These are phyloP conservation scores for Metarhizium humberi DNA, from an alignment of 2,329 filamentous ascomycete species.

Conservation along the genomic window DNA sequence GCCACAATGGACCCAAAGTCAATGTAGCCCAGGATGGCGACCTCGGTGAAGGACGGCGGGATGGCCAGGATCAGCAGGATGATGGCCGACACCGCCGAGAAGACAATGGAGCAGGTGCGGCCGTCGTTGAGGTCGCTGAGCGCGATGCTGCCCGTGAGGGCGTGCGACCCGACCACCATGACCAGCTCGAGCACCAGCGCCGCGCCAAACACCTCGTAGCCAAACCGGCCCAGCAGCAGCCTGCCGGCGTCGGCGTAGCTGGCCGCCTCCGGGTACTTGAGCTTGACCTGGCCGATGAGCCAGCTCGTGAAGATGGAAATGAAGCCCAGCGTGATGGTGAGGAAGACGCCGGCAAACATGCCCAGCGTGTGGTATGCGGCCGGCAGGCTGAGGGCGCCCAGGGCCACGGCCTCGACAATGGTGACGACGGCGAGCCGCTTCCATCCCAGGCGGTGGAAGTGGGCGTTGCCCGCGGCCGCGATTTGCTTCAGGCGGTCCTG, in stretches of 20 bases:
- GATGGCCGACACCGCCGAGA: conserved; percentile 26
- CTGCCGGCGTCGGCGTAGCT: conserved; percentile 57
- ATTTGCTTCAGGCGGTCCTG: conserved; percentile 31
- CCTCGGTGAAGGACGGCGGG: conserved; percentile 29
- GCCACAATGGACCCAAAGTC: conserved; percentile 48
- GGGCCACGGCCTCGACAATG: conserved; percentile 41
- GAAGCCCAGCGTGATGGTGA: conserved; percentile 23
- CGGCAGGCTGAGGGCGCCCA: conserved; percentile 38
- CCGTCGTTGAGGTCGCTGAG: conserved; percentile 51
- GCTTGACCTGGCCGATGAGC: conserved; percentile 29
- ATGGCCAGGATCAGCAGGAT: conserved; percentile 28
- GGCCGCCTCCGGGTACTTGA: conserved; percentile 40
- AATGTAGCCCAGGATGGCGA: conserved; percentile 32
- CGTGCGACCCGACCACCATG: conserved; percentile 57
- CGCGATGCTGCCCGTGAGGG: conserved; percentile 55
- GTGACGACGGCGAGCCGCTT: conserved; percentile 39
- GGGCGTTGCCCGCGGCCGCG: conserved; percentile 28
- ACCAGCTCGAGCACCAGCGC: conserved; percentile 52
- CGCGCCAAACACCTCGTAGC: conserved; percentile 46
- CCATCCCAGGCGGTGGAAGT: conserved; percentile 40
- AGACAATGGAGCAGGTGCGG: conserved; percentile 28
- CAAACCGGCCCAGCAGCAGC: conserved; percentile 45
- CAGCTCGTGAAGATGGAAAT: conserved; percentile 29
- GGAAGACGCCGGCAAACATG: conserved; percentile 26
- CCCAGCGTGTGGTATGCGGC: conserved; percentile 30